These are phyloP conservation scores for Potentilla sterilis DNA, from an alignment of 306 rosid species.

Conservation along the genomic window DNA sequence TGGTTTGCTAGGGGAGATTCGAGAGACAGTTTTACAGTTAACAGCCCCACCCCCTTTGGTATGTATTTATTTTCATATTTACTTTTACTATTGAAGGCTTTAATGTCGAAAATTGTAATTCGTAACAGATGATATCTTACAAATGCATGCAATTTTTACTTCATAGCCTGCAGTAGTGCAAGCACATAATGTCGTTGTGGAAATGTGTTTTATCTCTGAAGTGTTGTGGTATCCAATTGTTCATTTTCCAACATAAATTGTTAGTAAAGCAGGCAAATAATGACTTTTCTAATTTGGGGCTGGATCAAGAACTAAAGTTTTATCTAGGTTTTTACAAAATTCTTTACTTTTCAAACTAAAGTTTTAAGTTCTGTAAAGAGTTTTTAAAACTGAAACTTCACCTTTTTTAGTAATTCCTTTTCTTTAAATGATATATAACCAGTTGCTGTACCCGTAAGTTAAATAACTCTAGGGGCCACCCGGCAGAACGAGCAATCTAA, in stretches of 20 bases:
- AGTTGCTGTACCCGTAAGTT: not conserved
- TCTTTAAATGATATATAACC: slow-evolving; percentile 7
- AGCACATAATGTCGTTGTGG: not conserved
- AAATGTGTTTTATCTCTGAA: slow-evolving; percentile 4
- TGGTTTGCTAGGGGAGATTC: slow-evolving; percentile 69
- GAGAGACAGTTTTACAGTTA: slow-evolving; percentile 74
- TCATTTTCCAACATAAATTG: not conserved
- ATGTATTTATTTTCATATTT: slow-evolving; percentile 2
- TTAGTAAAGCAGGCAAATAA: not conserved
- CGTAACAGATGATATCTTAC: not conserved
- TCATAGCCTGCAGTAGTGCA: not conserved
- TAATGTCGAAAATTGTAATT: not conserved
- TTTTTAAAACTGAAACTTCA: not conserved
- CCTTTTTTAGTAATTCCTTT: not conserved
- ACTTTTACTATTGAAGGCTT: not conserved
- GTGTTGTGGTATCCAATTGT: slow-evolving; percentile 1
- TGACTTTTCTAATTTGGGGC: not conserved
- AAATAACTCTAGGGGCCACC: slow-evolving; percentile 4
- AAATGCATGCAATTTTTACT: slow-evolving; percentile 3
- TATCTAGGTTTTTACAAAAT: not conserved
- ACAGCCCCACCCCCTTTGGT: slow-evolving; percentile 76
- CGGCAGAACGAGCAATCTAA: slow-evolving; percentile 19
- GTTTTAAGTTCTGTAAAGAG: not conserved
- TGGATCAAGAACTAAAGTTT: slow-evolving; percentile 7
- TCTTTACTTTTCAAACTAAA: not conserved